Base-by-base conservation (phyloP, 345 rosid species). In the Salix arbutifolia region DNA sequence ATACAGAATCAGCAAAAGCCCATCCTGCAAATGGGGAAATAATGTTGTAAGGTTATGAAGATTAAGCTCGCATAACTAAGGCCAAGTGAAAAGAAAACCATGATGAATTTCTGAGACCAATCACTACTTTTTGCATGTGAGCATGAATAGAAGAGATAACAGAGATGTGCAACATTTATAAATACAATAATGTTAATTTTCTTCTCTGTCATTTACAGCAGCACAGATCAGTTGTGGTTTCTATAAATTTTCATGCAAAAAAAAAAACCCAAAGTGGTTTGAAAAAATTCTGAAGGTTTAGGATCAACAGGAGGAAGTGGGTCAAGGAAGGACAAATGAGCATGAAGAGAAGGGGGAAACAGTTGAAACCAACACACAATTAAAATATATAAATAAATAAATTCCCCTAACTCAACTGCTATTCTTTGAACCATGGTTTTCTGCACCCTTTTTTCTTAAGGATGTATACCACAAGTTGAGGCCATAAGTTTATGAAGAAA, bases 1-100 rank as follows among this genome's bases (percentile, higher is more conserved):
- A 85, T 67, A 95, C 91, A 72, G 99, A 89, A 89, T 95, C 99
- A 37, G 99, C 97, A 14, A 95, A 95, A 50, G 99, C 99, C 99
- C 99, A 95, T 44, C 97, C 97, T 95, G 84, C 71, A 77, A 87
- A 77, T 52, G 70, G 10, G 40, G 64, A 69, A 72, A 67, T 62
- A 11, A 6, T 50, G 42, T 11, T 21, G 71, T 35, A 44, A n/a
- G 28, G 21, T n/a, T 67, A 42, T 14, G 31, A 33, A 44, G 21
- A 73, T 71, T 64, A 12, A 30, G 13, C 8, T 1, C 0, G 1
- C 17, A 25, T 30, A 77, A 69, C 7, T n/a, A 48, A 23, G 5
- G 61, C 25, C 56, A 18, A 50, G 28, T 13, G 65, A 50, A 52
- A 67, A 23, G 23, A 6, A 65, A 64, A 58, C 14, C 40, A 9